phyloP scores from a whole-genome alignment of 2,329 filamentous ascomycete species.

The Colletotrichum neosansevieriae region DNA sequence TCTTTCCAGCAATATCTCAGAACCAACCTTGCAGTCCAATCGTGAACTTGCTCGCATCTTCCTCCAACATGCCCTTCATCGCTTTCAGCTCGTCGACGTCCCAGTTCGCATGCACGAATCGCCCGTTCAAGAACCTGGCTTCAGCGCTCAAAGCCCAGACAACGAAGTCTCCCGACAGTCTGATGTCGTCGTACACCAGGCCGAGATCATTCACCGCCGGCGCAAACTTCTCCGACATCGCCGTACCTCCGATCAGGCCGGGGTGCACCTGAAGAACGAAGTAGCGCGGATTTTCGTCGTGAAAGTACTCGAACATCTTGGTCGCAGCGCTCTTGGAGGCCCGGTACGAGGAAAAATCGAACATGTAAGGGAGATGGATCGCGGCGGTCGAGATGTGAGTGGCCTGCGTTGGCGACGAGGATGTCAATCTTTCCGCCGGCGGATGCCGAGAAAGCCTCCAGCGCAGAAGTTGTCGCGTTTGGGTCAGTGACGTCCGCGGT shows the following conservation, averaged over 20 bases:
- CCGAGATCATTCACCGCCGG: not conserved
- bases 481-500: slow-evolving; percentile 40
- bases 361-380: slow-evolving; percentile 43
- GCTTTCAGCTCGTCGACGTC: slow-evolving; percentile 62
- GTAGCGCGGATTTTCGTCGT: slow-evolving; percentile 53
- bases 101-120: slow-evolving; percentile 63
- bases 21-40: slow-evolving; percentile 37
- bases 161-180: slow-evolving; percentile 52
- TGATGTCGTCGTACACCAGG: slow-evolving; percentile 22
- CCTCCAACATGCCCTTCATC: slow-evolving; percentile 30
- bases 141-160: slow-evolving; percentile 59
- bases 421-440: slow-evolving; percentile 43
- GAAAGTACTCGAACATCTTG: slow-evolving; percentile 57
- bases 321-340: slow-evolving; percentile 55
- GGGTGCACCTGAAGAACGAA: slow-evolving; percentile 58
- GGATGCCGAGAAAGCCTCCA: slow-evolving; percentile 15
- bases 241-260: slow-evolving; percentile 25
- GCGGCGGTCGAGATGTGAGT: slow-evolving; percentile 43
- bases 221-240: slow-evolving; percentile 34
- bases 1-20: not conserved
- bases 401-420: slow-evolving; percentile 47
- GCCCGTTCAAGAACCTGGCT: slow-evolving; percentile 58
- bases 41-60: slow-evolving; percentile 26
- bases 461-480: slow-evolving; percentile 23
- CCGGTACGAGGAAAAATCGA: slow-evolving; percentile 53